Evolutionary conservation across 225 moss, liverwort and hornwort species (phyloP).

Genomic region (Thuidium tamariscinum): DNA sequence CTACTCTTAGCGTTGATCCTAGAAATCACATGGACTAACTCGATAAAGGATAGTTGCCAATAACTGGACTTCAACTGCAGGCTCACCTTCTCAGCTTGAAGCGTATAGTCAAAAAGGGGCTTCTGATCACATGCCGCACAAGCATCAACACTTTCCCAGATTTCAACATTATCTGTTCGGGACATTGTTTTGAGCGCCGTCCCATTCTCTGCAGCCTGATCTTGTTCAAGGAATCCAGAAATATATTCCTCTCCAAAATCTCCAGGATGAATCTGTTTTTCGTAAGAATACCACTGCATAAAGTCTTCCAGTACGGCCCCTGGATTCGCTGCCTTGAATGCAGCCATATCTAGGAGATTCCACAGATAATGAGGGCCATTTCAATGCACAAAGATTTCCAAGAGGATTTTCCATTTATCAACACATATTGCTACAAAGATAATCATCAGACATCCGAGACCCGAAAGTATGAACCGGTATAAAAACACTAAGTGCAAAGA

Average conservation of each 20-base stretch:
- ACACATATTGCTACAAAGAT: neutral
- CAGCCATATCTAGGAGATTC: slow-evolving; percentile 60
- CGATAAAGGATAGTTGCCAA: neutral
- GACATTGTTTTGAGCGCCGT: slow-evolving; percentile 52
- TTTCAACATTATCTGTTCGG: slow-evolving; percentile 50
- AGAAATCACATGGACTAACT: neutral
- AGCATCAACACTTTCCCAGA: slow-evolving; percentile 66
- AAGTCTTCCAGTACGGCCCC: slow-evolving; percentile 81
- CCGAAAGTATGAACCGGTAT: neutral
- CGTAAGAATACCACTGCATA: slow-evolving; percentile 70
- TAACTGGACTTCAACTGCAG: neutral
- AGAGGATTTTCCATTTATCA: neutral
- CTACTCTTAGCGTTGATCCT: neutral
- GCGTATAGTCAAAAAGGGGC: slow-evolving; percentile 71
- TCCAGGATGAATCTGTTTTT: slow-evolving; percentile 47
- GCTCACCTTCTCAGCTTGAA: slow-evolving; percentile 87
- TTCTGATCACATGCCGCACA: slow-evolving; percentile 67
- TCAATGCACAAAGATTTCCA: neutral
- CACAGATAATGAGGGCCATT: neutral
- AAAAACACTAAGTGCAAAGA: neutral
- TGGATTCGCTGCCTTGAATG: slow-evolving; percentile 95
- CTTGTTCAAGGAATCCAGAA: slow-evolving; percentile 1
- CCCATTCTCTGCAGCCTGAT: slow-evolving; percentile 31
- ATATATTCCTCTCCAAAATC: slow-evolving; percentile 31
- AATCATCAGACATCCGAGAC: neutral